These are phyloP conservation scores for Colletotrichum paranaense DNA, from an alignment of 2,329 filamentous ascomycete species.

Conservation along the genomic window DNA sequence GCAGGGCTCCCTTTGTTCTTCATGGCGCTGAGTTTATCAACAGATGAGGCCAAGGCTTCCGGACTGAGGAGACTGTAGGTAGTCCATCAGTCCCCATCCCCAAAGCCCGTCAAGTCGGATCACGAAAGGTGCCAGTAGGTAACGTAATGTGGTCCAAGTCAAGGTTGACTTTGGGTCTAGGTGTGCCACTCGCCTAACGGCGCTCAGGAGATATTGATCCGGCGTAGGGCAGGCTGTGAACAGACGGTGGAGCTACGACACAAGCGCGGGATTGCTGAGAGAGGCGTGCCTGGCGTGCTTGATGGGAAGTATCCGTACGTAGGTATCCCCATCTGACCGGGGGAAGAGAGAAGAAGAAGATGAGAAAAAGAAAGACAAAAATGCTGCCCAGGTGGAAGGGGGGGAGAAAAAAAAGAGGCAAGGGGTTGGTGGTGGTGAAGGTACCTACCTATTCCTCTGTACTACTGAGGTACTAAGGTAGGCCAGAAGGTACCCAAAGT, in stretches of 20 bases:
- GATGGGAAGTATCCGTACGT: background rate
- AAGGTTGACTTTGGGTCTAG: slow-evolving; percentile 3
- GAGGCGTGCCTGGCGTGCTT: background rate
- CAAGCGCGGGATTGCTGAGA: background rate
- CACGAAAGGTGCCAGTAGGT: background rate
- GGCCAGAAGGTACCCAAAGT: background rate
- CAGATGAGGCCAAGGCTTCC: background rate
- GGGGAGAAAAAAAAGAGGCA: background rate
- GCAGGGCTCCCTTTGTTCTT: background rate
- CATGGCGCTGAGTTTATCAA: background rate
- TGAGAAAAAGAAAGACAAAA: background rate
- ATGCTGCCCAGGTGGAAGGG: background rate
- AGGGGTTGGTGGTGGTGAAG: background rate
- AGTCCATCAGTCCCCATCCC: background rate
- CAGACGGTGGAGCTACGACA: background rate
- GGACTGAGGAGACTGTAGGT: background rate
- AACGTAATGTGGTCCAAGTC: background rate
- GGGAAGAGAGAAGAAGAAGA: background rate
- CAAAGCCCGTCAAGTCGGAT: background rate
- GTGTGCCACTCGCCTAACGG: background rate
- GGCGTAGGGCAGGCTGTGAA: slow-evolving; percentile 11
- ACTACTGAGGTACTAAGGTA: too few relatives aligned
- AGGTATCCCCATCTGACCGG: background rate
- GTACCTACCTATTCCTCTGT: too few relatives aligned
- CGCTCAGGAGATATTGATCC: background rate